Conservation (phyloP, 2,329 filamentous ascomycete species). For the Fusarium goolgardi region DNA sequence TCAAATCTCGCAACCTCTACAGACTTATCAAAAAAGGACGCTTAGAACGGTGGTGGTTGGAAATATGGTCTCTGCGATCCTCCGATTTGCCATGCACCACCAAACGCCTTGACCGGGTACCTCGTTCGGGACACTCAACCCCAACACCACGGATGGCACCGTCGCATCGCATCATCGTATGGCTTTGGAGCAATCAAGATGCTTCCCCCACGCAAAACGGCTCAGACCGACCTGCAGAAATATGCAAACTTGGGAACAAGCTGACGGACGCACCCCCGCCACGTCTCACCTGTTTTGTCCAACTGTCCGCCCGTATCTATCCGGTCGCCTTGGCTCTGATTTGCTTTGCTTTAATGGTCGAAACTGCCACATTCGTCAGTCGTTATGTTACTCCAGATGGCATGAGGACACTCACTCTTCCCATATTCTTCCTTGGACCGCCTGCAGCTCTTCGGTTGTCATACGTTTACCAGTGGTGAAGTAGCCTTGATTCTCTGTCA, state of each 20-base stretch:
- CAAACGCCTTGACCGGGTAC: slow-evolving; percentile 39
- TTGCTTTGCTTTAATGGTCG: slow-evolving; percentile 52
- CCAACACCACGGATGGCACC: slow-evolving; percentile 40
- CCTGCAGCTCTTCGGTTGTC: slow-evolving; percentile 85
- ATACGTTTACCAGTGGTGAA: slow-evolving; percentile 91
- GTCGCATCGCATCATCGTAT: slow-evolving; percentile 42
- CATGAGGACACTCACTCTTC: slow-evolving; percentile 69
- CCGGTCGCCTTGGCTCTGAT: slow-evolving; percentile 9
- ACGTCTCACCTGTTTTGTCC: slow-evolving; percentile 3
- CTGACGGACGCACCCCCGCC: slow-evolving; percentile 44
- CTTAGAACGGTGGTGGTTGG: slow-evolving; percentile 13
- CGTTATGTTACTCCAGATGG: slow-evolving; percentile 14
- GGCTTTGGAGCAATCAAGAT: slow-evolving; percentile 41
- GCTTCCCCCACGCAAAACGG: slow-evolving; percentile 39
- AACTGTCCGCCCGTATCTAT: slow-evolving; percentile 14
- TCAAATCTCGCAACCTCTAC: slow-evolving; percentile 42
- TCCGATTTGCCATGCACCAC: slow-evolving; percentile 26
- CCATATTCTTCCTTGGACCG: slow-evolving; percentile 91
- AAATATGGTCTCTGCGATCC: slow-evolving; percentile 27
- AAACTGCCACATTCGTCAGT: slow-evolving; percentile 52
- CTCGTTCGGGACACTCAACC: slow-evolving; percentile 39
- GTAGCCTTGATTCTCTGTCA: slow-evolving; percentile 62
- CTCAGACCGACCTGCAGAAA: slow-evolving; percentile 44
- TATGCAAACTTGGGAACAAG: slow-evolving; percentile 34
- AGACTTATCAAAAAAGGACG: slow-evolving; percentile 6